A percentile compares a stretch with the other conserved stretches of the same genome.
phyloP scores from a whole-genome alignment of 371 early-diverging fungal species.

The Apophysomyces variabilis region DNA sequence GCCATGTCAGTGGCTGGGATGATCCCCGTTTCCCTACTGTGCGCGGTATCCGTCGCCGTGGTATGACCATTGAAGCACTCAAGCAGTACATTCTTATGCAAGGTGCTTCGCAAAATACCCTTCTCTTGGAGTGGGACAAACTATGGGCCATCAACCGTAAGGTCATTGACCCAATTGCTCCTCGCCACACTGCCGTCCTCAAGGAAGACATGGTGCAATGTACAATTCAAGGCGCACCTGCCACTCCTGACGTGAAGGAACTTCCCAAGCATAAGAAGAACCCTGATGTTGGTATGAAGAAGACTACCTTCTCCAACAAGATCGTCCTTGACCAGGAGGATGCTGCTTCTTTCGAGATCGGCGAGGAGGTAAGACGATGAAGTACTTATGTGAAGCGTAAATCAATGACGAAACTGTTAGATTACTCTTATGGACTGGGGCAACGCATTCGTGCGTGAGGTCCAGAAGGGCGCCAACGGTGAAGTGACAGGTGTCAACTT shows the following conservation, averaged over 20 bases:
- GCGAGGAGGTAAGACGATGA: slow-evolving; percentile 78
- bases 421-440: slow-evolving; percentile 99
- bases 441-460: slow-evolving; percentile 88
- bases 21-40: slow-evolving; percentile 99
- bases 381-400: no score
- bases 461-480: slow-evolving; percentile 57
- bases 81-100: slow-evolving; percentile 99
- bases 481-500: slow-evolving; percentile 60
- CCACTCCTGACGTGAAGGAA: slow-evolving; percentile 65
- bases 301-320: slow-evolving; percentile 76
- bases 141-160: slow-evolving; percentile 99
- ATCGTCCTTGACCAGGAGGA: slow-evolving; percentile 93
- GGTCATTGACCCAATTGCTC: slow-evolving; percentile 95
- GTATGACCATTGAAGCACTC: slow-evolving; percentile 98
- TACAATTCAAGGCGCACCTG: slow-evolving; percentile 66
- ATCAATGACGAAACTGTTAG: slow-evolving; percentile 18
- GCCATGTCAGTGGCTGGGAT: slow-evolving; percentile 97
- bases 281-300: slow-evolving; percentile 89
- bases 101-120: slow-evolving; percentile 97
- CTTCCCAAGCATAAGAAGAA: slow-evolving; percentile 96
- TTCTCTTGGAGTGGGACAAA: slow-evolving; percentile 99
- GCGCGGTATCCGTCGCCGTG: slow-evolving; percentile 93
- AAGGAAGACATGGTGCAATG: slow-evolving; percentile 70
- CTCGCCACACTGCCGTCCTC: slow-evolving; percentile 89
- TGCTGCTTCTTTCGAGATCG: slow-evolving; percentile 77